Evolutionary conservation across 2,329 filamentous ascomycete genomes (phyloP).

Genomic region (Curvularia spicifera): DNA sequence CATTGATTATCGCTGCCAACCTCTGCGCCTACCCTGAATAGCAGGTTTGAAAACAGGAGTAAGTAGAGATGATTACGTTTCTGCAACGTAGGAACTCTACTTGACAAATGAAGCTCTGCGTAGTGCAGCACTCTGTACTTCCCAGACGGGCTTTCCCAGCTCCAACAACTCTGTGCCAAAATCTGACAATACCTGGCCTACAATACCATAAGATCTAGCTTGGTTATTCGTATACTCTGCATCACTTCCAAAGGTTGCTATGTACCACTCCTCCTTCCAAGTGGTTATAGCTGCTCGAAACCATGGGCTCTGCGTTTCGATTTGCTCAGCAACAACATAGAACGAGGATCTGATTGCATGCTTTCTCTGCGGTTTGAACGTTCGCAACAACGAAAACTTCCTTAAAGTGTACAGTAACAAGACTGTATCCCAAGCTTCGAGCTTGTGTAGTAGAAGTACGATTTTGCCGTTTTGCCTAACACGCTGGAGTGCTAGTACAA

Average conservation of each 20-base stretch:
- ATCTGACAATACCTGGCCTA: constrained; percentile 8
- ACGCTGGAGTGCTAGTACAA: constrained; percentile 56
- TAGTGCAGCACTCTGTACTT: constrained; percentile 10
- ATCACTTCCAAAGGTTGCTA: constrained; percentile 22
- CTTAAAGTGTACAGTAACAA: constrained; percentile 50
- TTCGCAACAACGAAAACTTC: constrained; percentile 51
- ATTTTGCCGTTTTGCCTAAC: constrained; percentile 57
- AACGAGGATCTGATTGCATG: constrained; percentile 59
- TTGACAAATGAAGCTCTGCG: constrained; percentile 1
- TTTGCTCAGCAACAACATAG: constrained; percentile 58
- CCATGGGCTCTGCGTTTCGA: constrained; percentile 48
- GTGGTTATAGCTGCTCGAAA: constrained; percentile 38
- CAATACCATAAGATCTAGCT: not conserved
- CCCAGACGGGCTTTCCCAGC: constrained; percentile 16
- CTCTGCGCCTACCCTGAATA: not conserved
- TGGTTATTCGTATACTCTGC: constrained; percentile 12
- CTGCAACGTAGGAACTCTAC: not conserved
- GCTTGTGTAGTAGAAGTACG: constrained; percentile 58
- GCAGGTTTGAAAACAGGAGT: not conserved
- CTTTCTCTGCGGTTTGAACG: constrained; percentile 55
- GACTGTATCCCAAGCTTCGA: constrained; percentile 52
- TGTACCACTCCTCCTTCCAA: constrained; percentile 22
- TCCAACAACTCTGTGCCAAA: constrained; percentile 17
- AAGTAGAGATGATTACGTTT: not conserved
- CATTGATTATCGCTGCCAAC: not conserved